Base-by-base conservation (phyloP, 306 rosid species). In the Mucuna pruriens region DNA sequence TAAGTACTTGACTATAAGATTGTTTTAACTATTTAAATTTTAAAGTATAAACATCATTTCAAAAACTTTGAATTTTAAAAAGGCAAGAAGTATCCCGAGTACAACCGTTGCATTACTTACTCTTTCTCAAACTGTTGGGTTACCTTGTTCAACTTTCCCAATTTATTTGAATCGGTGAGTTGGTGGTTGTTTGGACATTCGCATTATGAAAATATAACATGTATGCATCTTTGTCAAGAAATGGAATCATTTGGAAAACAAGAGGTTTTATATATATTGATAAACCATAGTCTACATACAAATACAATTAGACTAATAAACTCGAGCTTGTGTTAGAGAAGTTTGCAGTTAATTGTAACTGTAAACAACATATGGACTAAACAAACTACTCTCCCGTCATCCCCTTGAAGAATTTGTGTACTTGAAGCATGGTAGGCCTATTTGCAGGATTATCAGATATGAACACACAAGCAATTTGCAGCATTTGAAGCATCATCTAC, bases 341-440 rank as follows among this genome's bases (percentile, higher is more conserved):
- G 54, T 26, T 71, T 70, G 81, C 76, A 73, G 40, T 63, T 76
- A 76, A 70, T 4, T 46, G 78, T 20, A 64, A n/a, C 66, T 46
- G 26, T 49, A 60, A 68, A 60, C 60, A 74, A n/a, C n/a, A n/a
- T n/a, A n/a, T n/a, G n/a, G n/a, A n/a, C n/a, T n/a, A n/a, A n/a
- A n/a, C n/a, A n/a, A 57, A 46, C 78, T 85, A 85, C 77, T 85
- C 89, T 76, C 91, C 93, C 71, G 86, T 90, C 33, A 93, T 90
- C 79, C 91, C 95, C 82, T 91, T 85, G 60, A 93, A 83, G 73
- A 88, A 86, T 90, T 94, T 91, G 76, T 88, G 84, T 20, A 90
- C 99, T 83, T 91, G 97, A 82, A 89, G 97, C 98, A 96, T 96
- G 72, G 93, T 91, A 71, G 99, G 98, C 71, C 99, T 88, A 60